A percentile compares a stretch with the other conserved stretches of the same genome.
These are phyloP conservation scores for Fusarium torulosum DNA, from an alignment of 2,329 filamentous ascomycete species.

Conservation along the genomic window DNA sequence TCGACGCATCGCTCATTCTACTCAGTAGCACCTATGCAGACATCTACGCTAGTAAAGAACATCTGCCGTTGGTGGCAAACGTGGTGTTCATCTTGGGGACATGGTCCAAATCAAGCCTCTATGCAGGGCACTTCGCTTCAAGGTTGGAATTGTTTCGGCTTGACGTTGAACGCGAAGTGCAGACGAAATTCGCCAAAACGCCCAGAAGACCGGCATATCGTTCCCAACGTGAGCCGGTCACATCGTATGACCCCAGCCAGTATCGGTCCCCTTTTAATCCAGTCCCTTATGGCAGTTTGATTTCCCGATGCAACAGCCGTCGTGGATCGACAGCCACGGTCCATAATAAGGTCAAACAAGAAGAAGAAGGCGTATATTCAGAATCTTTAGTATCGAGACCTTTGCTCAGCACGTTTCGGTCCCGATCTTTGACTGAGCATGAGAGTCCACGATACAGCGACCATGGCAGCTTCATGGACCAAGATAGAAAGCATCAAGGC, in stretches of 20 bases:
- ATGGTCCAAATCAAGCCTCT: conserved; percentile 61
- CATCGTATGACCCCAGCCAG: neutral
- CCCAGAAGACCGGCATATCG: neutral
- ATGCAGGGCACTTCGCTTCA: conserved; percentile 62
- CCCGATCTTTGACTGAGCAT: neutral
- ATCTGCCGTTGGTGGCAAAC: conserved; percentile 55
- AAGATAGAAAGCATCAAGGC: neutral
- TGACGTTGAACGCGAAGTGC: conserved; percentile 18
- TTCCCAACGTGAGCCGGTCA: neutral
- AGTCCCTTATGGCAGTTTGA: neutral
- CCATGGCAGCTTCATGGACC: neutral
- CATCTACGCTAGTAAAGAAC: conserved; percentile 60
- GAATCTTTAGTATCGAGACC: neutral
- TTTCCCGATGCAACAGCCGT: conserved; percentile 6
- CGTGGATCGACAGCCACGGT: neutral
- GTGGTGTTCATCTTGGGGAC: conserved; percentile 63
- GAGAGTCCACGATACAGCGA: neutral
- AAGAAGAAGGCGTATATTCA: neutral
- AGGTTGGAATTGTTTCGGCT: conserved; percentile 63
- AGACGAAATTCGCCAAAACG: neutral
- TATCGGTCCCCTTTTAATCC: conserved; percentile 13
- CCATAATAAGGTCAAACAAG: neutral
- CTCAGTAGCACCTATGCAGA: conserved; percentile 68
- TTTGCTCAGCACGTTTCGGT: neutral
- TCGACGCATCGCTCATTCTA: conserved; percentile 66